These are phyloP conservation scores for Fragilariopsis cylindrus DNA, from an alignment of 108 stramenopile species.

Conservation along the genomic window DNA sequence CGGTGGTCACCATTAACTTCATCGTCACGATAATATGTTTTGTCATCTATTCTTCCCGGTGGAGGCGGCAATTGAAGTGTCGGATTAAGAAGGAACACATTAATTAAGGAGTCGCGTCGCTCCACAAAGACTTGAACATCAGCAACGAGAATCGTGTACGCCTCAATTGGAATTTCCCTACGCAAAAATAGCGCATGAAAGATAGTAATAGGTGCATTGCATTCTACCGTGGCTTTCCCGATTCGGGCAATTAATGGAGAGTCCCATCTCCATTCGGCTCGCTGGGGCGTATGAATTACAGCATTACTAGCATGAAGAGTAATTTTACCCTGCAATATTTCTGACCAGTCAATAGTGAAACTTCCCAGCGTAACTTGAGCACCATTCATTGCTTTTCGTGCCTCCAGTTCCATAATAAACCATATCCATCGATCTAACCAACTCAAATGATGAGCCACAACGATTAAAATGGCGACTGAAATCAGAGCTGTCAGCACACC, in stretches of 20 bases:
- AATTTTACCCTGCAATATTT: constrained; percentile 35
- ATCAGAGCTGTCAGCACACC: constrained; percentile 6
- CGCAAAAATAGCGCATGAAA: constrained; percentile 27
- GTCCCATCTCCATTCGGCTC: constrained; percentile 55
- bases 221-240: constrained; percentile 42
- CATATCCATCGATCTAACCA: constrained; percentile 56
- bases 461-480: constrained; percentile 18
- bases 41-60: constrained; percentile 8
- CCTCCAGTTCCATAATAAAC: constrained; percentile 39
- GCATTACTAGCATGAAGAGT: constrained; percentile 38
- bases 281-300: constrained; percentile 50
- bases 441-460: constrained; percentile 35
- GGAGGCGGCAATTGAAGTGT: constrained; percentile 40
- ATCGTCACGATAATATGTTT: not conserved
- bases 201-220: constrained; percentile 35
- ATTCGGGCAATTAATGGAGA: constrained; percentile 54
- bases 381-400: constrained; percentile 37
- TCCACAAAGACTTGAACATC: constrained; percentile 71
- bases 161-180: constrained; percentile 37
- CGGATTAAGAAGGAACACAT: constrained; percentile 56
- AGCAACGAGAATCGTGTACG: constrained; percentile 40
- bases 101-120: constrained; percentile 49
- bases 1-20: not conserved
- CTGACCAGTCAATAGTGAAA: constrained; percentile 38
- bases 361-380: constrained; percentile 50